Base-by-base conservation (phyloP, 1,284 basidiomycete species). In the Trametes sp. region DNA sequence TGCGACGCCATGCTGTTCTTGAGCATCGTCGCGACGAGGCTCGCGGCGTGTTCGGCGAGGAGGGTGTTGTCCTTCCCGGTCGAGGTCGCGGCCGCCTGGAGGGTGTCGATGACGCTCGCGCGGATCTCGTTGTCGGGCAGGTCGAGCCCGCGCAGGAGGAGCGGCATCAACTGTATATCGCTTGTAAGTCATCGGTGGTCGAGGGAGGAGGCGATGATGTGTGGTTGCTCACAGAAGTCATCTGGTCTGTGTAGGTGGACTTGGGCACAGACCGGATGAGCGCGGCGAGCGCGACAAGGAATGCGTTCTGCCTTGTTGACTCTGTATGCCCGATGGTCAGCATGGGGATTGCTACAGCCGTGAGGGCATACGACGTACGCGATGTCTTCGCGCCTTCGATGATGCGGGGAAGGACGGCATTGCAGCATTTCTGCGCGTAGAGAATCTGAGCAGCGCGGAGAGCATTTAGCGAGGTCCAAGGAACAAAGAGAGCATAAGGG, bases 401-500 rank as follows among this genome's bases (percentile, higher is more conserved):
- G 19, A 98, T 80, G 61, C 85, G 86, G 0, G 95, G 94, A 14
- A 98, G 79, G 8, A 95, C 80, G 26, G 78, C 76, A 58, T 85
- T 89, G 71, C 94, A 90, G 69, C 93, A 91, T 75, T 90, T 93
- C 75, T 99, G 97, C 35, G 89, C 87, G 76, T 93, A 88, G 21
- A 98, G 79, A 41, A 95, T 83, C 95, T 97, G 14, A 2, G 19
- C 2, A 62, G 11, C 46, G 4, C 45, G 4, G 6, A 16, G 2
- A 16, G 13, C 1, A 19, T 14, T 29, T 14, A 33, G n/a, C 13
- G 3, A 45, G 23, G 29, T 11, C 21, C 1, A 45, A 4, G 13
- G 14, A 31, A n/a, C 8, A 41, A 41, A 41, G 16, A 4, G 19
- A 16, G 14, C 4, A 6, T 6, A 13, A n/a, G n/a, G 67, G 80